phyloP scores from a whole-genome alignment of 2,329 filamentous ascomycete genomes.

The Trichoderma simmonsii region DNA sequence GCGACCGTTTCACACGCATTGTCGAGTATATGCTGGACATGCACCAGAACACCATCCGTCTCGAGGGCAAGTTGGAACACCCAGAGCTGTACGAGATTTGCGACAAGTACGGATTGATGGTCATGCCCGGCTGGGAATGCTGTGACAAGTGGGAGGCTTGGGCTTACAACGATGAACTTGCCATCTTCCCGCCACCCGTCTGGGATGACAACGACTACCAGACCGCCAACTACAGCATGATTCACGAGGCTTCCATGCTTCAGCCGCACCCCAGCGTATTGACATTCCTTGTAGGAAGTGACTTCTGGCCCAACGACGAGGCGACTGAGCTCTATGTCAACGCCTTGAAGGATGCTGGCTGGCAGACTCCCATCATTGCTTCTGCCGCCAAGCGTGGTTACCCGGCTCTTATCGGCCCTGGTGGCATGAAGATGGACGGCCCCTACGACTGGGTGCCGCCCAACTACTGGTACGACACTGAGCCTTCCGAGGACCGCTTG shows the following conservation, averaged over 20 bases:
- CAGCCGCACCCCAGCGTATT: conserved; percentile 59
- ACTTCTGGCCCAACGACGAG: conserved; percentile 59
- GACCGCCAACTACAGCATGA: conserved; percentile 53
- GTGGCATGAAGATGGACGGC: conserved; percentile 64
- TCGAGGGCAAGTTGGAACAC: conserved; percentile 64
- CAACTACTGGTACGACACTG: conserved; percentile 58
- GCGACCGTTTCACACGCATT: conserved; percentile 44
- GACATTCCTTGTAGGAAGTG: conserved; percentile 57
- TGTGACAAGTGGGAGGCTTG: conserved; percentile 68
- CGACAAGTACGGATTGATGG: conserved; percentile 58
- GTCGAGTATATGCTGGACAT: conserved; percentile 56
- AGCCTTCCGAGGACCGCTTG: conserved; percentile 36
- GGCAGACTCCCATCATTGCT: conserved; percentile 55
- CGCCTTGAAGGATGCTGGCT: conserved; percentile 49
- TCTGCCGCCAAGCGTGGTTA: conserved; percentile 56
- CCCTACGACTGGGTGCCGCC: conserved; percentile 66
- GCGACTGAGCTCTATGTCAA: conserved; percentile 53
- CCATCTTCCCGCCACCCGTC: conserved; percentile 32
- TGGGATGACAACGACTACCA: conserved; percentile 55
- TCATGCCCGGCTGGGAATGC: conserved; percentile 63
- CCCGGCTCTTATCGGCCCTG: conserved; percentile 49
- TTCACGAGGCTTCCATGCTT: conserved; percentile 58
- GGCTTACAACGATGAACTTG: conserved; percentile 55
- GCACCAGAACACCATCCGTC: conserved; percentile 60
- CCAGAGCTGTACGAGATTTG: conserved; percentile 58